Conservation (phyloP, 2,329 filamentous ascomycete genomes). For the Cladosporium oxysporum region DNA sequence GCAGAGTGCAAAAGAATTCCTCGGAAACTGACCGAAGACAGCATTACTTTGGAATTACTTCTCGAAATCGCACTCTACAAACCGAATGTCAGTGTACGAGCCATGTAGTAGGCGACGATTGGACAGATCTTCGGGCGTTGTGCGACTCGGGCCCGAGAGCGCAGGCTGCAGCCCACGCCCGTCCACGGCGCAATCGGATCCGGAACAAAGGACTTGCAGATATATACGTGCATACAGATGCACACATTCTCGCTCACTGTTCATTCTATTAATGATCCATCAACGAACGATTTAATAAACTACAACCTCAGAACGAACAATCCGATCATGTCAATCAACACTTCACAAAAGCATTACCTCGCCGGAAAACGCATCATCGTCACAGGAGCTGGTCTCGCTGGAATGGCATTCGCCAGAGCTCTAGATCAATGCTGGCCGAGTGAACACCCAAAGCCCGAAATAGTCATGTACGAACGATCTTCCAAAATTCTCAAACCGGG, state of each 20-base stretch:
- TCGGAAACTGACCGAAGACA: not conserved
- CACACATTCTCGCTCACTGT: not conserved
- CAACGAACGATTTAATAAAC: too few relatives aligned
- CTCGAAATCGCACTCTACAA: not conserved
- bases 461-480: constrained; percentile 23
- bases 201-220: not conserved
- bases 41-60: not conserved
- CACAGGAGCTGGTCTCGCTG: constrained; percentile 23
- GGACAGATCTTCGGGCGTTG: not conserved
- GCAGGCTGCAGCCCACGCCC: not conserved
- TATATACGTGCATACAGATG: not conserved
- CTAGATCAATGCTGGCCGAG: constrained; percentile 18
- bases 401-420: constrained; percentile 23
- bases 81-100: not conserved
- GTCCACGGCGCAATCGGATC: not conserved
- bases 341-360: not conserved
- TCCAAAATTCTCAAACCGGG: not conserved
- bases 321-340: not conserved
- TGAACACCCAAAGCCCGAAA: constrained; percentile 8
- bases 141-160: not conserved
- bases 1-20: not conserved
- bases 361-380: constrained; percentile 25
- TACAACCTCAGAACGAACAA: not conserved
- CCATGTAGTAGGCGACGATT: not conserved
- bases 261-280: constrained; percentile 3